A percentile compares a stretch with the other conserved stretches of the same genome.
Conservation (phyloP, 1,139 yeast genomes). For the Trichomonascaceae sp. region DNA sequence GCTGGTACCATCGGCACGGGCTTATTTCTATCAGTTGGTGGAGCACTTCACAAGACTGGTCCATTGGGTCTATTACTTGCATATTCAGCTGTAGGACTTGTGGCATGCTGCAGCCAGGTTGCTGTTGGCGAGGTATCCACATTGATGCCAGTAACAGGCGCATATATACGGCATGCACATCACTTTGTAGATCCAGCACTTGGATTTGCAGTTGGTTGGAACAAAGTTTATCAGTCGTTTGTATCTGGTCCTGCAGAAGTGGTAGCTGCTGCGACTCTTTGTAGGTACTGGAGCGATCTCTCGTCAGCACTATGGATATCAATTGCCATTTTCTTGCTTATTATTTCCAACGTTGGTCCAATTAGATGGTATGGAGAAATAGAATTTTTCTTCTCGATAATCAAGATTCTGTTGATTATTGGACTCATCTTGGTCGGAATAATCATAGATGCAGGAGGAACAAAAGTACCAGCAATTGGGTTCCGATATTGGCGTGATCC, state of each 20-base stretch:
- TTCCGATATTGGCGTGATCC: slow-evolving; percentile 85
- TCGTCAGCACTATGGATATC: slow-evolving; percentile 31
- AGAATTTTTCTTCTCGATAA: slow-evolving; percentile 29
- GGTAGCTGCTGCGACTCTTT: slow-evolving; percentile 34
- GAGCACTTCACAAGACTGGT: slow-evolving; percentile 60
- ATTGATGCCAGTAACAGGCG: slow-evolving; percentile 61
- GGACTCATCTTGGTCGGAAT: slow-evolving; percentile 26
- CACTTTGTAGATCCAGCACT: slow-evolving; percentile 31
- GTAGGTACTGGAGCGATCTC: slow-evolving; percentile 31
- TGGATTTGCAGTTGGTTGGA: slow-evolving; percentile 33
- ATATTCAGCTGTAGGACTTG: slow-evolving; percentile 56
- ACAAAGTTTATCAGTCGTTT: slow-evolving; percentile 34
- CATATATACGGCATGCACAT: slow-evolving; percentile 64
- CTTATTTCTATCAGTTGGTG: slow-evolving; percentile 59
- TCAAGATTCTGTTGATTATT: slow-evolving; percentile 25
- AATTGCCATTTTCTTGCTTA: slow-evolving; percentile 29
- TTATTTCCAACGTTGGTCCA: slow-evolving; percentile 32
- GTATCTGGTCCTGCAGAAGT: slow-evolving; percentile 44
- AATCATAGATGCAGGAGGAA: slow-evolving; percentile 31
- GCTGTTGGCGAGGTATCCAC: slow-evolving; percentile 72
- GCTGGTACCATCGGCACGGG: slow-evolving; percentile 50
- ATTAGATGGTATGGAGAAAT: slow-evolving; percentile 33
- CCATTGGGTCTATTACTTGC: slow-evolving; percentile 64
- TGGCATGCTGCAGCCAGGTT: slow-evolving; percentile 64
- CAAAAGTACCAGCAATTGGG: slow-evolving; percentile 41